Evolutionary conservation across 257 asterid genomes (phyloP).

Genomic region (Fraxinus pennsylvanica): DNA sequence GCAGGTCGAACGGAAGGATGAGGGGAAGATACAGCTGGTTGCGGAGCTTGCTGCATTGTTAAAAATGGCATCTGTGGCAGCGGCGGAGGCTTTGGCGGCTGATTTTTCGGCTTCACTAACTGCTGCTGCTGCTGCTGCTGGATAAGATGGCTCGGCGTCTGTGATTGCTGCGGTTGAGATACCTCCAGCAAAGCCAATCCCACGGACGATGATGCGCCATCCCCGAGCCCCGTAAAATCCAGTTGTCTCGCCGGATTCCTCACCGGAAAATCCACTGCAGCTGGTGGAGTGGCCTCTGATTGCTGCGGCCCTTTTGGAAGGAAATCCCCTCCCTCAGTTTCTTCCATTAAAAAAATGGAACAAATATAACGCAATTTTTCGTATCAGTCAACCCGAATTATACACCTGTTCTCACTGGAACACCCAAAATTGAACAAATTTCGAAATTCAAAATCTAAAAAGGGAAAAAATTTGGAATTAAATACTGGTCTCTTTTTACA

Average conservation of each 20-base stretch:
- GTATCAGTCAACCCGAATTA: slow-evolving; percentile 26
- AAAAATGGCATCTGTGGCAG: slow-evolving; percentile 48
- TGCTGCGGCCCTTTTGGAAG: slow-evolving; percentile 54
- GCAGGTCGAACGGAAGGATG: slow-evolving; percentile 59
- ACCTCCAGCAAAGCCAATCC: slow-evolving; percentile 30
- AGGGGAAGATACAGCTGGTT: slow-evolving; percentile 42
- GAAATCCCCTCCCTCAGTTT: slow-evolving; percentile 70
- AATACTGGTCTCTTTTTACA: slow-evolving; percentile 23
- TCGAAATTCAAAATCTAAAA: slow-evolving; percentile 15
- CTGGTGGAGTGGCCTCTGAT: slow-evolving; percentile 54
- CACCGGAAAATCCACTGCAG: slow-evolving; percentile 59
- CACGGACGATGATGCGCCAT: slow-evolving; percentile 39
- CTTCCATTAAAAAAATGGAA: slow-evolving; percentile 57
- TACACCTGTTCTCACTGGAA: slow-evolving; percentile 14
- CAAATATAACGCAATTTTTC: slow-evolving; percentile 21
- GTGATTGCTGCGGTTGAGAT: slow-evolving; percentile 37
- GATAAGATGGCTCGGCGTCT: slow-evolving; percentile 38
- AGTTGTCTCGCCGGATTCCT: slow-evolving; percentile 98
- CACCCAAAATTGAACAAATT: slow-evolving; percentile 8
- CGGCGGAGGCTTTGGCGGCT: slow-evolving; percentile 32
- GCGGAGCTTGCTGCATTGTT: slow-evolving; percentile 57
- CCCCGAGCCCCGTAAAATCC: slow-evolving; percentile 69
- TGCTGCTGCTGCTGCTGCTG: slow-evolving; percentile 28
- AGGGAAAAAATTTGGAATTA: slow-evolving; percentile 17
- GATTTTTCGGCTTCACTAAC: slow-evolving; percentile 32